Evolutionary conservation across 2,329 filamentous ascomycete species (phyloP), one percentile per base, ranked within the genome.

Genomic region (Xylaria sp.): DNA sequence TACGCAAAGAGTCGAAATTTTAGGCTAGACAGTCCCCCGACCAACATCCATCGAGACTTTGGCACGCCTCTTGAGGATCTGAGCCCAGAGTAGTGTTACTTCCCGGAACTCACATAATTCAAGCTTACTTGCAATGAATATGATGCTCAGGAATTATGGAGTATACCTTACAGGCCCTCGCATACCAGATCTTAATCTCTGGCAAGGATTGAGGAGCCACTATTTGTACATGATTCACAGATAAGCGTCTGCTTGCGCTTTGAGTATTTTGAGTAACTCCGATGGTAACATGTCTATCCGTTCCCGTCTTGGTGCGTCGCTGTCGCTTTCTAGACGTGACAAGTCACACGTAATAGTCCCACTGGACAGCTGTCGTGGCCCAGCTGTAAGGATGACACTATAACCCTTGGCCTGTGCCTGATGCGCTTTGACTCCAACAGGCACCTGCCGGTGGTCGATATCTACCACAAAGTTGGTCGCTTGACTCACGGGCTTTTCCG

Each of bases 331-430:
- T 3, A 82, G 72, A 20, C 77, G 77, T 1, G 76, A 74, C 33
- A 82, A 73, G 61, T 85, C 82, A 36, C 82, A 84, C 31, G 75
- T 86, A 36, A 94, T 81, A n/a, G 82, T 85, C 44, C 83, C 82
- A 15, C 82, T 83, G n/a, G 82, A 79, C 2, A 92, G 78, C 71
- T 94, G 89, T 63, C 84, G 84, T 33, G 87, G 82, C 0, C 94
- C 94, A 11, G 96, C 82, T 1, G 94, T 88, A 36, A 93, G 84
- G 59, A 96, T 88, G 62, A 92, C 82, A 60, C 91, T 89, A 76
- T 94, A 96, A 45, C 89, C 90, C 78, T 89, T 90, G 54, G 79
- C 76, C 70, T 87, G 90, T n/a, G 93, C 93, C 75, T 92, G 88
- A 36, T 85, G 84, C 25, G 93, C 85, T 78, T 96, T 96, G 75